Evolutionary conservation across 2,329 filamentous ascomycete species (phyloP).

Genomic region (Alternaria sp.): DNA sequence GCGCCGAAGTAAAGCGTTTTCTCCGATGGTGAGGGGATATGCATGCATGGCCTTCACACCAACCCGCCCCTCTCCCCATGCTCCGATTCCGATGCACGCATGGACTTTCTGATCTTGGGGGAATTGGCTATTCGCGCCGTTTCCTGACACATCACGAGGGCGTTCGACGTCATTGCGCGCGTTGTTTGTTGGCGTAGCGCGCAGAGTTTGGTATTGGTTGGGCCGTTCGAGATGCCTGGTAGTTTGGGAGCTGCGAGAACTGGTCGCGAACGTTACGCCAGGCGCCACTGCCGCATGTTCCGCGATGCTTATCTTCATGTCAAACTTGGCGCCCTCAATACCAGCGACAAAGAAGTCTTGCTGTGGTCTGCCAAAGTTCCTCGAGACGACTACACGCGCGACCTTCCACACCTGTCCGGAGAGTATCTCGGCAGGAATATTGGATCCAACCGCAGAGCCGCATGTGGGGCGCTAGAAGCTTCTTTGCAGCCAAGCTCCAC

Average conservation of each 20-base stretch:
- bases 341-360: background rate
- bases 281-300: conserved; percentile 7
- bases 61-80: background rate
- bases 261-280: conserved; percentile 3
- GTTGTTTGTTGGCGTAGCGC: background rate
- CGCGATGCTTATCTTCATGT: conserved; percentile 2
- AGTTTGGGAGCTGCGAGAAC: background rate
- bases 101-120: background rate
- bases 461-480: conserved; percentile 42
- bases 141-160: conserved; percentile 5
- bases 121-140: conserved; percentile 6
- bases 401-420: conserved; percentile 3
- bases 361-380: background rate
- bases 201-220: background rate
- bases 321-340: background rate
- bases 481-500: conserved; percentile 38
- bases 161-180: conserved; percentile 5
- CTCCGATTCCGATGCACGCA: conserved; percentile 7
- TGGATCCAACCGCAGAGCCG: conserved; percentile 30
- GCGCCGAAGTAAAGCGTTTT: conserved; percentile 3
- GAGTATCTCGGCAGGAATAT: conserved; percentile 20
- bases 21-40: background rate
- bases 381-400: background rate
- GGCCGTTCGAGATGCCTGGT: conserved; percentile 2
- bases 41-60: background rate